Evolutionary conservation across 192 early-diverging fungal species (phyloP), one percentile per base, ranked within the genome.

Genomic region (Coemansia sp.): DNA sequence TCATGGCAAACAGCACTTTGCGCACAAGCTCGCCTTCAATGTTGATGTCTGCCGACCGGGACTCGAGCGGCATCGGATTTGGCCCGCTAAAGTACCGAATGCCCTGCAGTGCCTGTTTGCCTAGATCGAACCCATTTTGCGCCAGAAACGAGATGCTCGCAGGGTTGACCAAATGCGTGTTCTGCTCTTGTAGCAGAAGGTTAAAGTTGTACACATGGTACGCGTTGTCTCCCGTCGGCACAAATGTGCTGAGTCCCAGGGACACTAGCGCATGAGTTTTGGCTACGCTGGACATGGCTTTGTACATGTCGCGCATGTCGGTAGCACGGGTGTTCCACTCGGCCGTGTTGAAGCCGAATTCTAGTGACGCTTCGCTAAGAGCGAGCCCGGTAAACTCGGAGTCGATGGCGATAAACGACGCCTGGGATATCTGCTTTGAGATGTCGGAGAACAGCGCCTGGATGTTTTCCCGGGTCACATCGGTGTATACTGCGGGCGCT

Each of bases 301-400:
- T 71, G 74, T 97, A 98, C 37, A 92, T 86, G 11, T 93, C 88
- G 58, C 90, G 85, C 64, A 98, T 91, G 63, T 98, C 86, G 50
- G 74, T 88, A 1, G 81, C 67, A 14, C 77, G 56, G 2, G 74
- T 82, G 16, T 63, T 59, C 80, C 74, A 82, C 29, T 75, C 69
- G 22, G 59, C 41, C 35, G 65, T 71, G 56, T 71, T 72, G 57
- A 82, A 53, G 49, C 65, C 58, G 6, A 67, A 75, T 1, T 59
- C 56, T 7, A 54, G 55, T 25, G 67, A 73, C 4, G 68, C 62
- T 38, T 69, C 61, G 77, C 72, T 62, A 21, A 65, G 27, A 41
- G 88, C 88, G 1, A 94, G 85, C 8, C 95, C 95, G 8, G 92
- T 92, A 68, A 98, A 96, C 67, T 98, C 95, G 3, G 91, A 90